Percentiles rank a stretch among this genome's conserved stretches.
phyloP scores from a whole-genome alignment of 495 filamentous ascomycete species.

The Daldinia caldariorum region DNA sequence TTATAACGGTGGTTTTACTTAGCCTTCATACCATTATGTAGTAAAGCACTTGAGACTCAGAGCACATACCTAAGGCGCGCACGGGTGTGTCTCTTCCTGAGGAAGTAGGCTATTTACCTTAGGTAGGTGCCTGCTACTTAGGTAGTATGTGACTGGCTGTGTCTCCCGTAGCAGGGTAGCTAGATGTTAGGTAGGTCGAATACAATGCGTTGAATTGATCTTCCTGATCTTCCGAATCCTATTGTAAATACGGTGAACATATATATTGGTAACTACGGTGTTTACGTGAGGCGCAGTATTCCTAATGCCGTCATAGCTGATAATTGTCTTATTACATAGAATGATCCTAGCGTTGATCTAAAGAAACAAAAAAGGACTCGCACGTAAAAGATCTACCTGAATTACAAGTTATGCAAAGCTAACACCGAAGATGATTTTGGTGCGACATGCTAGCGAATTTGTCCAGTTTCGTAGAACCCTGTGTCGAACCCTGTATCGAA shows the following conservation, averaged over 20 bases:
- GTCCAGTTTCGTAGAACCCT: neutral
- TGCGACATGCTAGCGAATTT: slow-evolving; percentile 5
- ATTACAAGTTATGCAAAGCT: neutral
- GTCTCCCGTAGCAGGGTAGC: neutral
- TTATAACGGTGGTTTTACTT: too few relatives aligned
- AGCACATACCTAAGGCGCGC: slow-evolving; percentile 1
- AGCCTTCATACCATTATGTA: too few relatives aligned
- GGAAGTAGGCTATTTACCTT: slow-evolving; percentile 12
- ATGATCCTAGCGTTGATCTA: slow-evolving; percentile 26
- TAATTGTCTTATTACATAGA: slow-evolving; percentile 12
- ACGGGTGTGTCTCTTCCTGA: slow-evolving; percentile 9
- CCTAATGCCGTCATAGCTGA: slow-evolving; percentile 27
- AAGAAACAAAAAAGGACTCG: neutral
- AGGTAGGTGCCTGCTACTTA: too few relatives aligned
- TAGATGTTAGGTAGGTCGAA: neutral
- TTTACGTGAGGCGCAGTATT: slow-evolving; percentile 23
- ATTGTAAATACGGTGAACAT: neutral
- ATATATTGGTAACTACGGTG: neutral
- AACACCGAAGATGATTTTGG: neutral
- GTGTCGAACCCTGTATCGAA: slow-evolving; percentile 4
- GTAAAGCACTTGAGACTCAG: neutral
- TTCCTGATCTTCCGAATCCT: neutral
- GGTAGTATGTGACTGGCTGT: neutral
- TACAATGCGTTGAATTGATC: neutral
- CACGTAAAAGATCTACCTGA: neutral